Evolutionary conservation across 495 filamentous ascomycete genomes (phyloP).

Genomic region (Bryoglossum gracile): DNA sequence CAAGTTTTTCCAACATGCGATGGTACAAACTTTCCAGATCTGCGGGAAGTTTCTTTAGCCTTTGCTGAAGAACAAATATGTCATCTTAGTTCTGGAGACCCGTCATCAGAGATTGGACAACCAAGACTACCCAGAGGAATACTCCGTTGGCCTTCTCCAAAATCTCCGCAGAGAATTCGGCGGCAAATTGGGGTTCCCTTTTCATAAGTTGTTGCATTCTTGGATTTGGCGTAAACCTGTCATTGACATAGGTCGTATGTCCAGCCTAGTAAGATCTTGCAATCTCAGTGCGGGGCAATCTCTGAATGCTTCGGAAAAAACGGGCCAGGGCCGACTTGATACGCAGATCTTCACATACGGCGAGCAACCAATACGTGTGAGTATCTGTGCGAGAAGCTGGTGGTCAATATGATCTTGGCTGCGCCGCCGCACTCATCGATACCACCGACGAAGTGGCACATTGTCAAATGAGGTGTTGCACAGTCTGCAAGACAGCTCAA

Average conservation of each 20-base stretch:
- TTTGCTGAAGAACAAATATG: neutral
- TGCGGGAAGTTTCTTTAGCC: constrained; percentile 5
- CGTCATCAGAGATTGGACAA: neutral
- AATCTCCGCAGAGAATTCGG: constrained; percentile 15
- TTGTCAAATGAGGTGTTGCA: neutral
- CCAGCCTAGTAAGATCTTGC: neutral
- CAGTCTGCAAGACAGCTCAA: neutral
- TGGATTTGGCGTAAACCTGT: neutral
- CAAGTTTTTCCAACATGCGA: neutral
- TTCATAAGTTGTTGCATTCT: neutral
- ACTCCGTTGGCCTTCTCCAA: constrained; percentile 27
- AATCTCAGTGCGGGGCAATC: neutral
- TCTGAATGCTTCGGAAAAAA: constrained; percentile 22
- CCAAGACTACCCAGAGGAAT: constrained; percentile 31
- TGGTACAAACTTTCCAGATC: constrained; percentile 11
- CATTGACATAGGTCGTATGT: neutral
- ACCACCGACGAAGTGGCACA: constrained; percentile 25
- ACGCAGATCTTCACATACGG: constrained; percentile 28
- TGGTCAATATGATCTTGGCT: too few species aligned
- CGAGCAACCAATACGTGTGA: constrained; percentile 7
- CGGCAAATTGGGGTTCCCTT: neutral
- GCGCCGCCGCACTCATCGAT: constrained; percentile 30
- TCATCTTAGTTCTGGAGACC: neutral
- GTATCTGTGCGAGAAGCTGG: constrained; percentile 15
- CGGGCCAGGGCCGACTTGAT: constrained; percentile 26